phyloP scores from a whole-genome alignment of 768 basidiomycete species.

The Auriscalpium orientale region DNA sequence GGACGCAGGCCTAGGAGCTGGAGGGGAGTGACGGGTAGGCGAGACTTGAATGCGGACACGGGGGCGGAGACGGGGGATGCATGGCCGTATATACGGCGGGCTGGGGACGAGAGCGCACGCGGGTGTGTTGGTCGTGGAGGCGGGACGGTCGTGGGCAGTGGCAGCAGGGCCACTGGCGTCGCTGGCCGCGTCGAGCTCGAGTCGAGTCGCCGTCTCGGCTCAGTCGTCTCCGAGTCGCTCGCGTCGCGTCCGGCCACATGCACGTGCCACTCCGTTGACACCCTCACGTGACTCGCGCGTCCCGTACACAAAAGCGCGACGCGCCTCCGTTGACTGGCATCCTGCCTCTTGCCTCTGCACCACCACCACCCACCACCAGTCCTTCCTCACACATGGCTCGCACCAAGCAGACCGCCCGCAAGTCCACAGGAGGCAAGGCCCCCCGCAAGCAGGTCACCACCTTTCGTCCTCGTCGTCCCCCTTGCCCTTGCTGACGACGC shows the following conservation, averaged over 20 bases:
- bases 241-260: too few species aligned
- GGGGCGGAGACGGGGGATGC: too few species aligned
- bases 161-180: too few species aligned
- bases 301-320: slow-evolving; percentile 20
- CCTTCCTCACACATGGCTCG: slow-evolving; percentile 42
- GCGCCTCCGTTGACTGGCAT: slow-evolving; percentile 14
- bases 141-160: too few species aligned
- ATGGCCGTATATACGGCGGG: too few species aligned
- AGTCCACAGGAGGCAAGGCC: slow-evolving; percentile 58
- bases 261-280: neutral
- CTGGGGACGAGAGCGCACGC: too few species aligned
- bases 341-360: slow-evolving; percentile 16
- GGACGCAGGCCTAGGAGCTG: neutral
- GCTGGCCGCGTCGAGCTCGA: too few species aligned
- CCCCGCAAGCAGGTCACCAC: slow-evolving; percentile 24
- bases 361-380: slow-evolving; percentile 14
- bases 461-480: neutral
- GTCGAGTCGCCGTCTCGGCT: too few species aligned
- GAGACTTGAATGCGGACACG: neutral
- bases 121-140: too few species aligned
- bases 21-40: neutral
- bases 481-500: slow-evolving; percentile 9
- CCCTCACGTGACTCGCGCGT: slow-evolving; percentile 19
- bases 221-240: too few species aligned
- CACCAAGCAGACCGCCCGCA: slow-evolving; percentile 69